Percentiles rank a stretch among this genome's conserved stretches.
Evolutionary conservation across 2,329 filamentous ascomycete genomes (phyloP).

Genomic region (Ceratocystis eucalypticola): DNA sequence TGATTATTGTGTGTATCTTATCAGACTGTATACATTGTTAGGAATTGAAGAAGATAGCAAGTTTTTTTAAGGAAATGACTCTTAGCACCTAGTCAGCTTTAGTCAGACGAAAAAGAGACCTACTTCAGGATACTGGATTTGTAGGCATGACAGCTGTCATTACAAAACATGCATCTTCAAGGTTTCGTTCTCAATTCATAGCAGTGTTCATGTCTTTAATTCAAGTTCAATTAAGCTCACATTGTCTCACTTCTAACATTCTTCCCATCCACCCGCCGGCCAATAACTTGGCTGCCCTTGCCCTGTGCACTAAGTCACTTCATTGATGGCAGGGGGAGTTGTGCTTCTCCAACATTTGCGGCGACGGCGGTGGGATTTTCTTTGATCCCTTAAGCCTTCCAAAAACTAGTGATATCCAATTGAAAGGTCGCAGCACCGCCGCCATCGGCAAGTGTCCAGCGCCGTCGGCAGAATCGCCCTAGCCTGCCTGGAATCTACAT

Average conservation of each 20-base stretch:
- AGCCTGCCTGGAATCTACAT: not conserved
- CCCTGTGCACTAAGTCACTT: conserved; percentile 2
- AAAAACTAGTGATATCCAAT: not conserved
- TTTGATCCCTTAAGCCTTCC: not conserved
- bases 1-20: conserved; percentile 5
- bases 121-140: no score
- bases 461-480: not conserved
- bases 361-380: not conserved
- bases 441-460: not conserved
- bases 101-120: not conserved
- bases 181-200: no score
- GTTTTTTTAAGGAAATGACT: not conserved
- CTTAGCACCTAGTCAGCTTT: not conserved
- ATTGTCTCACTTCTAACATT: not conserved
- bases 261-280: not conserved
- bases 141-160: no score
- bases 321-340: not conserved
- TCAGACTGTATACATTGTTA: not conserved
- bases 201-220: not conserved
- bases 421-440: not conserved
- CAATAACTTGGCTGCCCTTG: conserved; percentile 1
- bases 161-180: no score
- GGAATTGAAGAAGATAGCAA: not conserved
- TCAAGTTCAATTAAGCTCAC: conserved; percentile 3
- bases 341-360: not conserved